Evolutionary conservation across 1,284 basidiomycete genomes (phyloP).

Genomic region (Volvariella volvacea): DNA sequence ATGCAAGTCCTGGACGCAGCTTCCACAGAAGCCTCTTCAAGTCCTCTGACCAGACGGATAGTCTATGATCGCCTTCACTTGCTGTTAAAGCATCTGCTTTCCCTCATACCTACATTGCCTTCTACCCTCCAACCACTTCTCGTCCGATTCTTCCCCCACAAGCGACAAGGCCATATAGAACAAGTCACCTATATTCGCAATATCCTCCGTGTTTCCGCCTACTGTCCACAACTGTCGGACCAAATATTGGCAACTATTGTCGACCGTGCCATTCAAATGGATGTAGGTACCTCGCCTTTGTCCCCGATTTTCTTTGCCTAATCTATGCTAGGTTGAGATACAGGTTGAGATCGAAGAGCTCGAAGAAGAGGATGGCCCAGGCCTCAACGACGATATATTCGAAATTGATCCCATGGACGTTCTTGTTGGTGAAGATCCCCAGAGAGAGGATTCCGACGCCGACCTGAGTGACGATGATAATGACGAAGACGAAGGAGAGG

Average conservation of each 20-base stretch:
- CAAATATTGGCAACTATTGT: constrained; percentile 82
- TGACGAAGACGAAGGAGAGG: constrained; percentile 48
- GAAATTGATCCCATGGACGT: constrained; percentile 82
- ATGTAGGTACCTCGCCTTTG: constrained; percentile 51
- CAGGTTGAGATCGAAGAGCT: constrained; percentile 93
- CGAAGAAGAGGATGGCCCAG: constrained; percentile 52
- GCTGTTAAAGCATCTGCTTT: constrained; percentile 79
- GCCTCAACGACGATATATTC: constrained; percentile 49
- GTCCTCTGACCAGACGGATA: constrained; percentile 70
- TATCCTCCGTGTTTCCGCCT: constrained; percentile 76
- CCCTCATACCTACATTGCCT: constrained; percentile 86
- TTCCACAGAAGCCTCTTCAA: constrained; percentile 55
- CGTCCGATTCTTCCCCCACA: constrained; percentile 85
- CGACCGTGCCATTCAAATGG: constrained; percentile 90
- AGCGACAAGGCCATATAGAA: constrained; percentile 74
- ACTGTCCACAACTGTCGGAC: constrained; percentile 87
- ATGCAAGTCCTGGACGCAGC: constrained; percentile 51
- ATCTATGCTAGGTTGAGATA: constrained; percentile 75
- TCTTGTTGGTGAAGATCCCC: constrained; percentile 66
- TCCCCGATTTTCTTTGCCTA: constrained; percentile 7
- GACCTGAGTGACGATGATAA: constrained; percentile 53
- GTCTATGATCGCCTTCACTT: constrained; percentile 87
- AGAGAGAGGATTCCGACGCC: constrained; percentile 33
- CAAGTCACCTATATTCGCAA: constrained; percentile 95
- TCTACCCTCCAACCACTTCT: constrained; percentile 84